Percentiles rank a stretch among this genome's conserved stretches.
These are phyloP conservation scores for Cutaneotrichosporon cavernicola DNA, from an alignment of 1,284 basidiomycete genomes.

Conservation along the genomic window DNA sequence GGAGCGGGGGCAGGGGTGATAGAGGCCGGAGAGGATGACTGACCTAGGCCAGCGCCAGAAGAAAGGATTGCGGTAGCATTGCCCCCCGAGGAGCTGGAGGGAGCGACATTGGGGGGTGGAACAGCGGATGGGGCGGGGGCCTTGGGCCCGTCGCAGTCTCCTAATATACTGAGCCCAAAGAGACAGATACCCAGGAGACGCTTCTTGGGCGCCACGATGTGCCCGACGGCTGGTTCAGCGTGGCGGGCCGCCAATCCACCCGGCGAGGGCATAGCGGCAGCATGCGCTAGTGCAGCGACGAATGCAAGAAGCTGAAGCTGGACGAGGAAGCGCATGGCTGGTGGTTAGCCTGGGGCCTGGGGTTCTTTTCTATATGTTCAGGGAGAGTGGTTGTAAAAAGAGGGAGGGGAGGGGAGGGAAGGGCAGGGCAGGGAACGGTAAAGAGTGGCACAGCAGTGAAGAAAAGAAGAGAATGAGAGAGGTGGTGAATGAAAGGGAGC, in stretches of 20 bases:
- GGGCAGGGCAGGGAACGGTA: not conserved
- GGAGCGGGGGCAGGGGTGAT: not conserved
- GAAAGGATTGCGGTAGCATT: not conserved
- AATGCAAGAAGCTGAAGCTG: constrained; percentile 2
- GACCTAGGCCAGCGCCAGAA: not conserved
- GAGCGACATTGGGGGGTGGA: not conserved
- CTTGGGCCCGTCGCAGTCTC: constrained; percentile 11
- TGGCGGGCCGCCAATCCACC: not conserved
- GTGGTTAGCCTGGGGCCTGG: not conserved
- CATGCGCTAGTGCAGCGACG: constrained; percentile 5
- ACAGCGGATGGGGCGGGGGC: not conserved
- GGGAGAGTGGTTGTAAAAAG: not conserved
- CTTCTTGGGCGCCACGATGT: constrained; percentile 5
- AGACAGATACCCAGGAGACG: constrained; percentile 18
- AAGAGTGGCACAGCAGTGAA: too few relatives aligned
- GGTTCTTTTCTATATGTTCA: constrained; percentile 1
- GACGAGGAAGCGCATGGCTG: constrained; percentile 11
- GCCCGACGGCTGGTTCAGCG: not conserved
- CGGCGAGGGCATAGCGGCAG: not conserved
- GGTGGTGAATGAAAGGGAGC: not conserved
- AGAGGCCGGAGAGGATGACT: not conserved
- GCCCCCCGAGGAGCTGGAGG: not conserved
- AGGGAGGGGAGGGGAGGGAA: not conserved
- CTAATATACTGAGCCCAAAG: constrained; percentile 4
- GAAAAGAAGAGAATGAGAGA: not conserved